phyloP scores from a whole-genome alignment of 2,329 filamentous ascomycete genomes.

The Ceratocystis cubensis region DNA sequence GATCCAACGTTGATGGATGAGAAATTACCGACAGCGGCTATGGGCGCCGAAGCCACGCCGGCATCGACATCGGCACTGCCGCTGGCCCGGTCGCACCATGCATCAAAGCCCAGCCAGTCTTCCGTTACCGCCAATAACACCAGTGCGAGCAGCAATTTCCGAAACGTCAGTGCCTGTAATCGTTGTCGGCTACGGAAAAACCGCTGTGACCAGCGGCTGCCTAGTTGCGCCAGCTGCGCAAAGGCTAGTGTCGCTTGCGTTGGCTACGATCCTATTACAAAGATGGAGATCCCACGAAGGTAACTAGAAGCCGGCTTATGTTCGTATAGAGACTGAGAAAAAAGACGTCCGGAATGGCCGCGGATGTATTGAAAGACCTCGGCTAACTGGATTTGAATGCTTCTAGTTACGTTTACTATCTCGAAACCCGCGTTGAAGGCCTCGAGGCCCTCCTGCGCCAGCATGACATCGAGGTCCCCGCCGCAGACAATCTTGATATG shows the following conservation, averaged over 20 bases:
- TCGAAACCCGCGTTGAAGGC: constrained; percentile 74
- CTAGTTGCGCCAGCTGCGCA: constrained; percentile 80
- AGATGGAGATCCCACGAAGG: constrained; percentile 84
- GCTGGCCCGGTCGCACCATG: neutral
- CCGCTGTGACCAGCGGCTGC: constrained; percentile 83
- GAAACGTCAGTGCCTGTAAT: constrained; percentile 90
- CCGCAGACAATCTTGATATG: constrained; percentile 56
- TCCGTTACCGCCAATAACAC: constrained; percentile 32
- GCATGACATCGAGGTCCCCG: constrained; percentile 58
- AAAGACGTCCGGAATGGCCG: no score
- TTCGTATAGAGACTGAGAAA: no score
- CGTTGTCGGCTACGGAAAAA: constrained; percentile 87
- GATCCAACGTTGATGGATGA: constrained; percentile 25
- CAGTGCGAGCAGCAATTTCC: constrained; percentile 55
- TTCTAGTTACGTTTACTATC: constrained; percentile 77
- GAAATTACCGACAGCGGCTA: neutral
- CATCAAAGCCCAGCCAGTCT: constrained; percentile 17
- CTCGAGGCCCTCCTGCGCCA: constrained; percentile 63
- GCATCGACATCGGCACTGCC: neutral
- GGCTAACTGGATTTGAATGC: constrained; percentile 3
- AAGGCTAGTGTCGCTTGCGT: constrained; percentile 88
- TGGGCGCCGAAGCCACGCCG: neutral
- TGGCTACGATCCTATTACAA: constrained; percentile 91
- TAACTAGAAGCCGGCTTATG: constrained; percentile 40
- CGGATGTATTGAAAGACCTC: neutral